Conservation (phyloP, 169 alveolate species). For the Plasmodium adleri region DNA sequence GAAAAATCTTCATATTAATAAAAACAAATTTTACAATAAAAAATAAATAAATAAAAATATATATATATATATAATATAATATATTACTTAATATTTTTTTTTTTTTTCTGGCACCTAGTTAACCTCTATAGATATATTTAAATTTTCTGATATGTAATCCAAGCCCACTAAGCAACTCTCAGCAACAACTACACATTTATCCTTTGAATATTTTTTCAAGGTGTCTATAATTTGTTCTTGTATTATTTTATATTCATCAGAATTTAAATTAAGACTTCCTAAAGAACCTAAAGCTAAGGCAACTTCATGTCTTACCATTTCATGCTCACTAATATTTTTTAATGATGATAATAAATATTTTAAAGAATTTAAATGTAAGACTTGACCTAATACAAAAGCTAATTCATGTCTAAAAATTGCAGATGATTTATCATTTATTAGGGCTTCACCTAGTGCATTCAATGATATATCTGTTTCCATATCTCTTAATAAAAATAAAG, state of each 20-base stretch:
- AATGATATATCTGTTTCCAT: constrained; percentile 68
- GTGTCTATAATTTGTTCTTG: constrained; percentile 69
- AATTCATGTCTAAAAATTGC: constrained; percentile 93
- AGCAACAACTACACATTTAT: constrained; percentile 77
- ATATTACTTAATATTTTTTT: no score
- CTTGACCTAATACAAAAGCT: constrained; percentile 94
- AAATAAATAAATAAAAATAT: neutral
- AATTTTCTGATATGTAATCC: constrained; percentile 82
- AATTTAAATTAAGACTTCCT: constrained; percentile 83
- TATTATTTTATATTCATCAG: constrained; percentile 67
- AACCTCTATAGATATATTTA: constrained; percentile 61
- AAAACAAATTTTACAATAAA: neutral
- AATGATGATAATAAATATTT: constrained; percentile 83
- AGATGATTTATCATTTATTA: constrained; percentile 85
- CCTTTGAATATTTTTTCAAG: constrained; percentile 73
- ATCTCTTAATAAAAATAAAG: constrained; percentile 74
- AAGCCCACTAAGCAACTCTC: constrained; percentile 86
- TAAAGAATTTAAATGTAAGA: constrained; percentile 83
- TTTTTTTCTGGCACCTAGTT: neutral
- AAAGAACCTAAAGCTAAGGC: constrained; percentile 94
- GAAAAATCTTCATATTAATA: neutral
- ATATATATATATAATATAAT: no score
- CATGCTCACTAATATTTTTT: constrained; percentile 85
- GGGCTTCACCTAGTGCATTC: constrained; percentile 85
- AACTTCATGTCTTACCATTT: constrained; percentile 94